A percentile compares a stretch with the other conserved stretches of the same genome.
These are phyloP conservation scores for Eucalyptus lansdowneana DNA, from an alignment of 345 rosid species.

Conservation along the genomic window DNA sequence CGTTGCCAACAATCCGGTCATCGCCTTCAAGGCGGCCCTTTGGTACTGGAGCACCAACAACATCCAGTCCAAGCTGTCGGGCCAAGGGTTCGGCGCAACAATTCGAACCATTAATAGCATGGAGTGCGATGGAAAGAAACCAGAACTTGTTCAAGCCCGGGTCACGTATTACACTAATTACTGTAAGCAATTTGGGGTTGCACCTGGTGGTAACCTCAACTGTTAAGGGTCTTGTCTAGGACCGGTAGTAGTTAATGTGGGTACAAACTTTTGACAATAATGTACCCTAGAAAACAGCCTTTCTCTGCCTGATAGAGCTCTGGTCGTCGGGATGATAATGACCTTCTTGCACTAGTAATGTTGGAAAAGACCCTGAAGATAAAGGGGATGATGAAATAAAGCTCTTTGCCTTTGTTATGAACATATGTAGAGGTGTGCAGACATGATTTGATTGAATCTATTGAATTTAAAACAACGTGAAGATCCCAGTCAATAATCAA, in stretches of 20 bases:
- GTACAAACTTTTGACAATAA: not conserved
- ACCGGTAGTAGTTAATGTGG: not conserved
- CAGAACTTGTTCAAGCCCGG: slow-evolving; percentile 13
- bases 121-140: slow-evolving; percentile 27
- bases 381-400: not conserved
- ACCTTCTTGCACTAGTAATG: not conserved
- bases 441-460: not conserved
- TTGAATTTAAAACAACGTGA: not conserved
- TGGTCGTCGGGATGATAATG: not conserved
- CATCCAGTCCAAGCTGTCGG: slow-evolving; percentile 4
- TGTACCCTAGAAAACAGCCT: not conserved
- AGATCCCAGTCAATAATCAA: not conserved
- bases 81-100: slow-evolving; percentile 46
- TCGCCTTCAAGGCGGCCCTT: slow-evolving; percentile 28
- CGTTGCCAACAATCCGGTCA: slow-evolving; percentile 14
- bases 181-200: slow-evolving; percentile 4
- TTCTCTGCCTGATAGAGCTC: not conserved
- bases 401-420: not conserved
- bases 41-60: slow-evolving; percentile 51
- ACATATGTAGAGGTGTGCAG: not conserved
- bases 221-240: not conserved
- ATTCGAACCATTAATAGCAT: slow-evolving; percentile 31
- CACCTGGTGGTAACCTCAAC: not conserved
- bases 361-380: not conserved
- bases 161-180: slow-evolving; percentile 18